Percentiles rank a stretch among this genome's conserved stretches.
Evolutionary conservation across 306 rosid species (phyloP).

Genomic region (Cicer bijugum): DNA sequence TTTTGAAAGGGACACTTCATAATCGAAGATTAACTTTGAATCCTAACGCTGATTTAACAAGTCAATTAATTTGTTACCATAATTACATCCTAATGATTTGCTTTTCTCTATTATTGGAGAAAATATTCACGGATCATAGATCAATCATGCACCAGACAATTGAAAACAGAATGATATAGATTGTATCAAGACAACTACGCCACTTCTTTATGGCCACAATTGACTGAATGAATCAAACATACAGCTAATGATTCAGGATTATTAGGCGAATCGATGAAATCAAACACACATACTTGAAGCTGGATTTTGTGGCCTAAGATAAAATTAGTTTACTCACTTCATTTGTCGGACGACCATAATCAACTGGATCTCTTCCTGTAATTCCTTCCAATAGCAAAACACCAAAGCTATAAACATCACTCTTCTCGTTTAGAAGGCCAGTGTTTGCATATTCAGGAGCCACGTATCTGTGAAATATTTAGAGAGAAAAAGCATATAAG

Average conservation of each 20-base stretch:
- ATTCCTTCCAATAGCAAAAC: conserved; percentile 72
- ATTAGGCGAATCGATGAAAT: neutral
- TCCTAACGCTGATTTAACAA: conserved; percentile 2
- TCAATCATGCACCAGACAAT: conserved; percentile 25
- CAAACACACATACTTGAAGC: conserved; percentile 21
- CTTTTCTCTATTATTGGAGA: conserved; percentile 5
- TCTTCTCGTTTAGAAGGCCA: conserved; percentile 80
- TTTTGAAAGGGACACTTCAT: conserved; percentile 10
- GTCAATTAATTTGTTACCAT: conserved; percentile 18
- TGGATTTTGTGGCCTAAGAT: neutral
- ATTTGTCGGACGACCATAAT: conserved; percentile 68
- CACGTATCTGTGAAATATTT: conserved; percentile 81
- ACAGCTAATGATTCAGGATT: conserved; percentile 4
- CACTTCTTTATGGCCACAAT: conserved; percentile 15
- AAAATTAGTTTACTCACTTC: conserved; percentile 54
- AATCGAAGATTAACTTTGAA: conserved; percentile 11
- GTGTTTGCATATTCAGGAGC: conserved; percentile 86
- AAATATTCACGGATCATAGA: conserved; percentile 32
- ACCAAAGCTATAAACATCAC: conserved; percentile 84
- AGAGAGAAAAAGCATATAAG: no score
- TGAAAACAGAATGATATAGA: conserved; percentile 3
- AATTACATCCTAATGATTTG: conserved; percentile 18
- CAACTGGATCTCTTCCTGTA: conserved; percentile 84
- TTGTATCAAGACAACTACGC: neutral
- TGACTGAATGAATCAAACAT: conserved; percentile 32